Conservation (phyloP, 1,284 basidiomycete species). For the Ustilago xerochloae region DNA sequence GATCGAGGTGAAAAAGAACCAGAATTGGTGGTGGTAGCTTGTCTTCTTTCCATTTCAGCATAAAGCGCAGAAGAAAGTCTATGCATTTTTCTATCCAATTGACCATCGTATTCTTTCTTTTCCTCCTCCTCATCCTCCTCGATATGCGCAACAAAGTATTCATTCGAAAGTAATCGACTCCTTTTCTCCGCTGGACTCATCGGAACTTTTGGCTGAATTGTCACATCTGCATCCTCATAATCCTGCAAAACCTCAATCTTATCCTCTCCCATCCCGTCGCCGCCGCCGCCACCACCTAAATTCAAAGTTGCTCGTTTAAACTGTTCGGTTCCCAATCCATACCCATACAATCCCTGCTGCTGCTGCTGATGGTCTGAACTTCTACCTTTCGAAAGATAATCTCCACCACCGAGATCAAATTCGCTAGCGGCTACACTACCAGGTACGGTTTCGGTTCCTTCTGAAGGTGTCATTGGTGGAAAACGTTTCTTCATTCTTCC, state of each 20-base stretch:
- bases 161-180: constrained; percentile 28
- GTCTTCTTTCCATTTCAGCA: constrained; percentile 48
- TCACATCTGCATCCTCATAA: constrained; percentile 8
- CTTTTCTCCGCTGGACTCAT: constrained; percentile 42
- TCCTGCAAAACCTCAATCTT: constrained; percentile 8
- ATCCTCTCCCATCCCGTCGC: constrained; percentile 4
- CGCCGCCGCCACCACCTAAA: too few relatives aligned
- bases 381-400: constrained; percentile 40
- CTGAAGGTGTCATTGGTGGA: constrained; percentile 32
- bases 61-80: constrained; percentile 34
- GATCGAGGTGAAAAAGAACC: constrained; percentile 31
- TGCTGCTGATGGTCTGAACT: constrained; percentile 5
- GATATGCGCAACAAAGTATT: constrained; percentile 31
- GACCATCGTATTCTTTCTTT: neutral
- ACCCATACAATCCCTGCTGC: too few relatives aligned
- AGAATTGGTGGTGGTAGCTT: constrained; percentile 16
- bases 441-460: constrained; percentile 47
- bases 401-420: constrained; percentile 26
- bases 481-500: constrained; percentile 8
- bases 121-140: neutral
- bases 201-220: constrained; percentile 3
- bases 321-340: constrained; percentile 23
- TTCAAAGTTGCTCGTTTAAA: constrained; percentile 35
- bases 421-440: constrained; percentile 42
- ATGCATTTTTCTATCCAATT: constrained; percentile 27